Evolutionary conservation across 179 eudicot species (phyloP).

Genomic region (Heliamphora pulchella): DNA sequence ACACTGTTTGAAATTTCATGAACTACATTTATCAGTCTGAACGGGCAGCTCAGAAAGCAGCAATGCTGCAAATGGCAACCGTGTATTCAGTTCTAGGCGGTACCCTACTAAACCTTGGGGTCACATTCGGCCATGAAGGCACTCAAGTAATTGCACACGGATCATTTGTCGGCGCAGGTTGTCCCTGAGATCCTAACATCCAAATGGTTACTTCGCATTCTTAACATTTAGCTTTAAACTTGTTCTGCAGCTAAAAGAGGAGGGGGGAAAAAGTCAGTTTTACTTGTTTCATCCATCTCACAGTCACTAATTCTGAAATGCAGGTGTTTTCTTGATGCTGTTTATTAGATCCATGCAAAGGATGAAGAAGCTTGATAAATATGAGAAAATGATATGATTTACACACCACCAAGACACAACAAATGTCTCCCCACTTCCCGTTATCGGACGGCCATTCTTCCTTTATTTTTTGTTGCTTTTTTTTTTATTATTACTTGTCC

Average conservation of each 20-base stretch:
- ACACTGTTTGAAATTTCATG: neutral
- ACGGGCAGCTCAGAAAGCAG: slow-evolving; percentile 93
- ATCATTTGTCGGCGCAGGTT: slow-evolving; percentile 84
- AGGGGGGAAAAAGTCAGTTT: neutral
- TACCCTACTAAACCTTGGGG: slow-evolving; percentile 76
- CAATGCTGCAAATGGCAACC: slow-evolving; percentile 87
- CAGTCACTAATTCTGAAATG: slow-evolving; percentile 17
- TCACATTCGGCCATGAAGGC: slow-evolving; percentile 66
- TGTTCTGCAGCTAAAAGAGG: neutral
- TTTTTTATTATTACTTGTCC: neutral
- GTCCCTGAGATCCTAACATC: neutral
- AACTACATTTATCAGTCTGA: slow-evolving; percentile 56
- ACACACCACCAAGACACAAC: neutral
- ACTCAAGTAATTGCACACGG: slow-evolving; percentile 62
- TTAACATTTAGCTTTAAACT: neutral
- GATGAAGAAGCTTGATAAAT: slow-evolving; percentile 81
- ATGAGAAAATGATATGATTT: slow-evolving; percentile 73
- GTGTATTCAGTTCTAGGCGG: slow-evolving; percentile 84
- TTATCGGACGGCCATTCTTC: neutral
- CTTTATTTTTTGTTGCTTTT: neutral
- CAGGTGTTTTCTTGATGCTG: slow-evolving; percentile 72
- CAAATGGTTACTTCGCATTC: neutral
- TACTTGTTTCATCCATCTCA: neutral
- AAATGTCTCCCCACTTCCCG: neutral
- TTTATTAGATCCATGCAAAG: slow-evolving; percentile 79